Percentiles rank a stretch among this genome's conserved stretches.
Evolutionary conservation across 2,329 filamentous ascomycete genomes (phyloP).

Genomic region (Coniosporium tulheliwenetii): DNA sequence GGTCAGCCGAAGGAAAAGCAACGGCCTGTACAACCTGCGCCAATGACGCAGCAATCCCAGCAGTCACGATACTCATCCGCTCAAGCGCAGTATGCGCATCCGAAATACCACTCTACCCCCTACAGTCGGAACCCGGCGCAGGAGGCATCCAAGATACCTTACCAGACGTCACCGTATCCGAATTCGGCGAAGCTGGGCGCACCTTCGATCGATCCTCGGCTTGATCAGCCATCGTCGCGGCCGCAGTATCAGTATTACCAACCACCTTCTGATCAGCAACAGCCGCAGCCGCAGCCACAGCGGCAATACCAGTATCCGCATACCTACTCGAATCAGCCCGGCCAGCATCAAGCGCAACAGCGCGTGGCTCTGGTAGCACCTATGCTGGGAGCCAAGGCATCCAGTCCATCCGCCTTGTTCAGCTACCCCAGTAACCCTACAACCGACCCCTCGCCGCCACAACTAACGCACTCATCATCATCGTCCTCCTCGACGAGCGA

Average conservation of each 20-base stretch:
- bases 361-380: constrained; percentile 1
- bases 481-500: neutral
- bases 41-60: too few relatives aligned
- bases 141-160: too few relatives aligned
- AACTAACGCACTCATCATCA: neutral
- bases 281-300: neutral
- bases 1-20: too few relatives aligned
- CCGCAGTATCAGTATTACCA: neutral
- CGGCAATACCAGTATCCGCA: neutral
- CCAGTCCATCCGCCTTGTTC: neutral
- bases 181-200: neutral
- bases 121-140: too few relatives aligned
- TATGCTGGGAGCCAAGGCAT: constrained; percentile 1
- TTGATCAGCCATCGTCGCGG: neutral
- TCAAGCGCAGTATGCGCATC: too few relatives aligned
- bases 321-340: neutral
- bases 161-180: too few relatives aligned
- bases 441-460: neutral
- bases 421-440: constrained; percentile 4
- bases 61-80: too few relatives aligned
- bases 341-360: neutral
- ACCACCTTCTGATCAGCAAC: neutral
- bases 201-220: neutral
- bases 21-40: too few relatives aligned
- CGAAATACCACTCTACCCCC: too few relatives aligned